Evolutionary conservation across 768 basidiomycete genomes (phyloP).

Genomic region (Russula earlei): DNA sequence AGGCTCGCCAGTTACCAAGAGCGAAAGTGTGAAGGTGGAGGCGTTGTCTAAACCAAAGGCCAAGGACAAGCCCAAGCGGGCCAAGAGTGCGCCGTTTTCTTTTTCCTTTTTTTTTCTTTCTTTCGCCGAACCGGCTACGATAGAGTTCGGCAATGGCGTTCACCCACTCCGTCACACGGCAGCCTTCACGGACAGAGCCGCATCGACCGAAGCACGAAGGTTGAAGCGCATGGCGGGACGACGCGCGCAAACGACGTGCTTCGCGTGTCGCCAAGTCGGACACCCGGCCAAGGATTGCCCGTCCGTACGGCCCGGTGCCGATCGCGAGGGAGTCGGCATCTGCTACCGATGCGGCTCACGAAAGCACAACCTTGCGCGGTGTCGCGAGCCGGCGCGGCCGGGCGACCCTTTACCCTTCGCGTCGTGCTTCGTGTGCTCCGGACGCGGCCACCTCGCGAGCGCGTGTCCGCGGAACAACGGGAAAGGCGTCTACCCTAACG

Average conservation of each 20-base stretch:
- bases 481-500: slow-evolving; percentile 83
- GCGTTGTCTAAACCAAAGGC: slow-evolving; percentile 25
- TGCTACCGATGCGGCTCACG: slow-evolving; percentile 47
- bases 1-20: slow-evolving; percentile 19
- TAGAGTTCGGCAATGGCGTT: too few species aligned
- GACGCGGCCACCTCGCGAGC: slow-evolving; percentile 77
- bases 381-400: slow-evolving; percentile 55
- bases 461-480: slow-evolving; percentile 71
- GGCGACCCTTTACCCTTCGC: slow-evolving; percentile 74
- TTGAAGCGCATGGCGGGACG: slow-evolving; percentile 53
- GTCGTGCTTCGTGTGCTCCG: slow-evolving; percentile 84
- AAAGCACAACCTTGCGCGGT: slow-evolving; percentile 69
- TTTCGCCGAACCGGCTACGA: background rate
- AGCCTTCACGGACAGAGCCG: slow-evolving; percentile 24
- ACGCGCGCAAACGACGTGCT: slow-evolving; percentile 57
- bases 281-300: slow-evolving; percentile 82
- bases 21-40: slow-evolving; percentile 25
- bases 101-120: background rate
- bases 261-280: slow-evolving; percentile 76
- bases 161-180: background rate
- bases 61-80: slow-evolving; percentile 22
- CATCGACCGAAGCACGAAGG: slow-evolving; percentile 49
- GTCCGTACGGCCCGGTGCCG: slow-evolving; percentile 26
- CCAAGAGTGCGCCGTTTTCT: slow-evolving; percentile 19
- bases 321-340: slow-evolving; percentile 41